Conservation (phyloP, 441 rosid genomes). For the Corymbia citriodora region DNA sequence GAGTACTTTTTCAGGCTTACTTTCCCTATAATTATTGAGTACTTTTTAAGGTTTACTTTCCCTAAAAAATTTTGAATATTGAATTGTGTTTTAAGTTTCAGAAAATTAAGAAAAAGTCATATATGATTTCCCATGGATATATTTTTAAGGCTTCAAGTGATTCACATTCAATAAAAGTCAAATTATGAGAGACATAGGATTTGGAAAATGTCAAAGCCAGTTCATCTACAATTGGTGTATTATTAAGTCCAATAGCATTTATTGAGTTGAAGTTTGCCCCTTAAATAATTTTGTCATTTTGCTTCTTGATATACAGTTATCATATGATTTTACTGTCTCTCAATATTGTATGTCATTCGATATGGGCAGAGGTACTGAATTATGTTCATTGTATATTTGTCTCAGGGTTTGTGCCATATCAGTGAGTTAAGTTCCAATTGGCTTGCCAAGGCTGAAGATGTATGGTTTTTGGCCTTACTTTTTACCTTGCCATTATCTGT, state of each 20-base stretch:
- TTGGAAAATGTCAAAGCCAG: not conserved
- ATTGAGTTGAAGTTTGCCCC: not conserved
- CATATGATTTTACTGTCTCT: not conserved
- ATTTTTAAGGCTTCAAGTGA: not conserved
- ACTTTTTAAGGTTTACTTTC: not conserved
- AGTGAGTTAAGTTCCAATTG: slow-evolving; percentile 88
- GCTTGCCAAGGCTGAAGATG: slow-evolving; percentile 98
- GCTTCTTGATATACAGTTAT: not conserved
- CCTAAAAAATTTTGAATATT: not conserved
- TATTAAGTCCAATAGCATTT: not conserved
- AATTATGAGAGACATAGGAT: not conserved
- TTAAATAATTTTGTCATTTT: not conserved
- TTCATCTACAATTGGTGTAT: not conserved
- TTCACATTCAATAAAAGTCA: not conserved
- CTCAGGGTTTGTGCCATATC: slow-evolving; percentile 98
- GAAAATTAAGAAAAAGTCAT: not conserved
- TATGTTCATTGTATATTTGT: not conserved
- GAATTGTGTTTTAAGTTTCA: not conserved
- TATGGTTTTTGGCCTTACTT: slow-evolving; percentile 20
- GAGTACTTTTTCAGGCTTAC: not conserved
- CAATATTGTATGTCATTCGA: not conserved
- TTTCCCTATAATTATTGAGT: not conserved
- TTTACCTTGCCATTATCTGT: not conserved
- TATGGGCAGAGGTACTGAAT: not conserved
- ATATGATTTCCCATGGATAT: not conserved